These are phyloP conservation scores for Cercospora zeae-maydis DNA, from an alignment of 2,329 filamentous ascomycete genomes.

Conservation along the genomic window DNA sequence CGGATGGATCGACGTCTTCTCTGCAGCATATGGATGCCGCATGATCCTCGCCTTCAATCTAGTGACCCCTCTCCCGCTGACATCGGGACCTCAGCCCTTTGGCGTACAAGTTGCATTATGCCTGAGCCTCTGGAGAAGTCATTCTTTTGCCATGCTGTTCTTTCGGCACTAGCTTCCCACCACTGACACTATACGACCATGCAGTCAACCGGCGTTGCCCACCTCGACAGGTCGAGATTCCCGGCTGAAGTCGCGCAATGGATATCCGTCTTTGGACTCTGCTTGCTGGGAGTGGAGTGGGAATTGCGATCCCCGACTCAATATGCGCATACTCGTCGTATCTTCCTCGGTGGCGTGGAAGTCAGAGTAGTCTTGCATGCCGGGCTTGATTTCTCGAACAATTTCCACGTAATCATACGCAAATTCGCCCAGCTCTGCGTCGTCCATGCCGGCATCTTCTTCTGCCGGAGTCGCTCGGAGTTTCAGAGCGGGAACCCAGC, in stretches of 20 bases:
- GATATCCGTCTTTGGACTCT: slow-evolving; percentile 12
- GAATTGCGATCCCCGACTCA: slow-evolving; percentile 6
- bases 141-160: not conserved
- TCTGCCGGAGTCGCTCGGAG: slow-evolving; percentile 73
- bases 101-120: not conserved
- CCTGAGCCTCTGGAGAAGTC: not conserved
- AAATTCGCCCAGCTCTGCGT: slow-evolving; percentile 85
- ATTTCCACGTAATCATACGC: slow-evolving; percentile 94
- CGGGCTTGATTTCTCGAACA: slow-evolving; percentile 60
- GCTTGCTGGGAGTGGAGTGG: slow-evolving; percentile 2
- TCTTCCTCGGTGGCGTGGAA: slow-evolving; percentile 8
- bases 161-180: not conserved
- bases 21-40: no score
- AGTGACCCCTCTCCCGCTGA: no score
- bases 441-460: slow-evolving; percentile 81
- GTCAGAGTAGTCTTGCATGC: slow-evolving; percentile 9
- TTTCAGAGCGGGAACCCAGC: slow-evolving; percentile 70
- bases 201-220: slow-evolving; percentile 2
- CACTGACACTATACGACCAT: slow-evolving; percentile 10
- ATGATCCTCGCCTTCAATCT: no score
- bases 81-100: no score
- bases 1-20: no score
- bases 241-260: slow-evolving; percentile 9
- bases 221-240: not conserved
- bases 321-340: slow-evolving; percentile 1